phyloP scores from a whole-genome alignment of 352 stramenopile genomes.

The Pythium phragmitis region DNA sequence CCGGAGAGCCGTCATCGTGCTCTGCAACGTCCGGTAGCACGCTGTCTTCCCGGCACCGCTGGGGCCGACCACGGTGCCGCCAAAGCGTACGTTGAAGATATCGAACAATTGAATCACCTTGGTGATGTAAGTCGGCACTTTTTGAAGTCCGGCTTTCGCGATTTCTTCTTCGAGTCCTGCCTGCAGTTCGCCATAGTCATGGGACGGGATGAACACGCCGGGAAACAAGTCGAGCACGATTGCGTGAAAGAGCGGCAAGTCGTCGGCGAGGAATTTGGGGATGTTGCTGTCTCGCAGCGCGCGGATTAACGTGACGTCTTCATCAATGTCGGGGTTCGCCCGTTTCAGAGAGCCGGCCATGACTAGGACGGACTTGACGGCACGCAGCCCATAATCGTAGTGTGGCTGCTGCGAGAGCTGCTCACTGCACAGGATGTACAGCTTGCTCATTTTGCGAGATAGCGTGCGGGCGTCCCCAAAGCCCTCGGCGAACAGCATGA shows the following conservation, averaged over 20 bases:
- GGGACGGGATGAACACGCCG: slow-evolving; percentile 91
- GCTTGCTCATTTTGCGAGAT: slow-evolving; percentile 92
- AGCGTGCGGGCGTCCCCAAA: slow-evolving; percentile 88
- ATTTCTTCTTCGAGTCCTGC: slow-evolving; percentile 85
- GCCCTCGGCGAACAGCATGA: slow-evolving; percentile 93
- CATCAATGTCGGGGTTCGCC: slow-evolving; percentile 92
- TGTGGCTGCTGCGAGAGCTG: slow-evolving; percentile 95
- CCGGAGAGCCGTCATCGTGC: slow-evolving; percentile 63
- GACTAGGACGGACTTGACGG: slow-evolving; percentile 94
- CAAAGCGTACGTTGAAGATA: slow-evolving; percentile 89
- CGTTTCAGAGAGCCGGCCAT: slow-evolving; percentile 93
- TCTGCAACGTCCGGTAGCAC: slow-evolving; percentile 67
- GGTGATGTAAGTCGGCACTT: slow-evolving; percentile 82
- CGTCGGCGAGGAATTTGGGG: slow-evolving; percentile 95
- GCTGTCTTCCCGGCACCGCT: slow-evolving; percentile 88
- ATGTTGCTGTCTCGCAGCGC: slow-evolving; percentile 96
- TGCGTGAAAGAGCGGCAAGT: slow-evolving; percentile 92
- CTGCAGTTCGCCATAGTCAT: slow-evolving; percentile 92
- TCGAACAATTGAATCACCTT: slow-evolving; percentile 90
- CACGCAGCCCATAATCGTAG: slow-evolving; percentile 94
- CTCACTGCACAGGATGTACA: slow-evolving; percentile 89
- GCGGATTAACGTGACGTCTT: slow-evolving; percentile 93
- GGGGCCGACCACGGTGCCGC: slow-evolving; percentile 95
- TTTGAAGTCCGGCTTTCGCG: slow-evolving; percentile 68
- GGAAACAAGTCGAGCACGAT: slow-evolving; percentile 95